Evolutionary conservation across 2,329 filamentous ascomycete species (phyloP).

Genomic region (Diaporthe ilicicola): DNA sequence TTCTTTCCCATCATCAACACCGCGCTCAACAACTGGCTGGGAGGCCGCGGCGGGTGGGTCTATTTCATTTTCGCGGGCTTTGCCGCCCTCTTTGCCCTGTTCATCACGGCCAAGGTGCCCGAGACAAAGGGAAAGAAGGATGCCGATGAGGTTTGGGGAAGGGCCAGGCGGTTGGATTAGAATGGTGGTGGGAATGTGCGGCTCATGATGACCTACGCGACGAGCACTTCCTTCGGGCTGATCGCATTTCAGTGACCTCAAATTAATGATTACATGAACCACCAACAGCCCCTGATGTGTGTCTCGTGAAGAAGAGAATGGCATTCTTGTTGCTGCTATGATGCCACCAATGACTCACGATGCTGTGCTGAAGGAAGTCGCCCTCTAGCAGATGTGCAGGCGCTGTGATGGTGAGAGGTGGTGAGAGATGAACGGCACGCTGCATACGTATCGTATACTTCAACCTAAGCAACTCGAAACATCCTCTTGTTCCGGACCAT

Average conservation of each 20-base stretch:
- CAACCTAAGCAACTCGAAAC: slow-evolving; percentile 39
- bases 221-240: not conserved
- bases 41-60: slow-evolving; percentile 76
- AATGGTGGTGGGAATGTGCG: not conserved
- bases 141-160: slow-evolving; percentile 90
- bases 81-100: slow-evolving; percentile 73
- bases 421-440: no score
- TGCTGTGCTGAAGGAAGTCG: not conserved
- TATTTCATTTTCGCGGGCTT: slow-evolving; percentile 91
- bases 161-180: slow-evolving; percentile 63
- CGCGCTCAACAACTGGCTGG: slow-evolving; percentile 68
- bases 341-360: not conserved
- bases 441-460: not conserved
- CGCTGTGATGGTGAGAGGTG: not conserved
- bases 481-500: slow-evolving; percentile 53
- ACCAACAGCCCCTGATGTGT: no score
- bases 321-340: not conserved
- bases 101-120: slow-evolving; percentile 79
- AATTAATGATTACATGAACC: not conserved
- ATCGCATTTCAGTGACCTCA: not conserved
- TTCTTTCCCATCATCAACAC: slow-evolving; percentile 92
- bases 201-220: not conserved
- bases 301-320: not conserved
- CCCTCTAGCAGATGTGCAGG: not conserved
- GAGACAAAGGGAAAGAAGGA: slow-evolving; percentile 89